Evolutionary conservation across 257 asterid genomes (phyloP).

Genomic region (Voacanga thouarsii): DNA sequence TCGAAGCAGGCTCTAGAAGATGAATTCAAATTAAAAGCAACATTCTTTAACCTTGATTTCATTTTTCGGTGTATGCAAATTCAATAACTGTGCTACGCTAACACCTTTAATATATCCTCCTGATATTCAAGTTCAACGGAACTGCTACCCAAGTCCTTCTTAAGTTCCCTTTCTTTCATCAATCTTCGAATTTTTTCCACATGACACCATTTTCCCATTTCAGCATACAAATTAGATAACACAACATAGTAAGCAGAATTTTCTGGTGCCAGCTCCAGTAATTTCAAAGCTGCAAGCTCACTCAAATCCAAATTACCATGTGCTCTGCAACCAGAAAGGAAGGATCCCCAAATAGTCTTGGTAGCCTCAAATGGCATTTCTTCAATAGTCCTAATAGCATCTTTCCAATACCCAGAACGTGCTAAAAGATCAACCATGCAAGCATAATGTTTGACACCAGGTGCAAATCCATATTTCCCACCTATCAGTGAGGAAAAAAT

Average conservation of each 20-base stretch:
- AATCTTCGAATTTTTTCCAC: slow-evolving; percentile 41
- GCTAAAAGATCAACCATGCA: slow-evolving; percentile 67
- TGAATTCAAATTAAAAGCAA: neutral
- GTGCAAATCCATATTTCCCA: slow-evolving; percentile 49
- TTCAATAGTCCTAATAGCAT: slow-evolving; percentile 37
- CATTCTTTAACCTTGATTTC: neutral
- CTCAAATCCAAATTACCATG: slow-evolving; percentile 44
- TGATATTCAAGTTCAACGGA: slow-evolving; percentile 28
- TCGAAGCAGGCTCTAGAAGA: neutral
- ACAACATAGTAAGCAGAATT: slow-evolving; percentile 45
- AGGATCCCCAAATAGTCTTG: slow-evolving; percentile 63
- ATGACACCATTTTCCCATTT: slow-evolving; percentile 56
- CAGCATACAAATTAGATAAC: slow-evolving; percentile 61
- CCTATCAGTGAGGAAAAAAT: slow-evolving; percentile 45
- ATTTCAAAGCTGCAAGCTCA: slow-evolving; percentile 65
- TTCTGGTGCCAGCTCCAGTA: slow-evolving; percentile 57
- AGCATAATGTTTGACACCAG: slow-evolving; percentile 55
- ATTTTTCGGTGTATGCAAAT: neutral
- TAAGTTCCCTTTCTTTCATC: slow-evolving; percentile 51
- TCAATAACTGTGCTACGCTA: slow-evolving; percentile 16
- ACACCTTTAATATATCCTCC: slow-evolving; percentile 14
- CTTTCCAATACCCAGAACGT: slow-evolving; percentile 46
- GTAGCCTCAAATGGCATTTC: slow-evolving; percentile 58
- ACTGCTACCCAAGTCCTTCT: slow-evolving; percentile 60
- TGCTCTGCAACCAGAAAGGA: slow-evolving; percentile 52